Conservation (phyloP, 495 filamentous ascomycete species). For the Penicillium waksmanii region DNA sequence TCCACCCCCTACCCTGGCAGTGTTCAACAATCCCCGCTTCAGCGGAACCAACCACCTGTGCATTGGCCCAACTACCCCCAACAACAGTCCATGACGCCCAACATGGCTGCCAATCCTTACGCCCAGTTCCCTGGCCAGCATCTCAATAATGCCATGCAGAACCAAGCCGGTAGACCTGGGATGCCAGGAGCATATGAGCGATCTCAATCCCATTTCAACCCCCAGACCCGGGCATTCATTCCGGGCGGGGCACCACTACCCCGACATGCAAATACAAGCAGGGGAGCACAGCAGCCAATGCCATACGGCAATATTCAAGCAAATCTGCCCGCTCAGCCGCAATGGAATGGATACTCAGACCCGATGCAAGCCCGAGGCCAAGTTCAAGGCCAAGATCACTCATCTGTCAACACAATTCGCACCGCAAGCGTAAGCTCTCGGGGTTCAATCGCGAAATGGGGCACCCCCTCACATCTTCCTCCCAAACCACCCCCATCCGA, state of each 20-base stretch:
- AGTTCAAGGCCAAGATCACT: slow-evolving; percentile 21
- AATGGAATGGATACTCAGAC: slow-evolving; percentile 46
- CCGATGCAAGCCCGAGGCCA: slow-evolving; percentile 25
- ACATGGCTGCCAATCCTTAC: slow-evolving; percentile 67
- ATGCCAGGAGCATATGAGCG: slow-evolving; percentile 82
- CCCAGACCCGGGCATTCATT: slow-evolving; percentile 87
- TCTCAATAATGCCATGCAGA: slow-evolving; percentile 66
- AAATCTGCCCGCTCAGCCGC: slow-evolving; percentile 32
- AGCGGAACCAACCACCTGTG: slow-evolving; percentile 37
- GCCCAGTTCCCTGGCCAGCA: slow-evolving; percentile 74
- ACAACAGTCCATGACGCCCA: slow-evolving; percentile 38
- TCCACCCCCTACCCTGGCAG: slow-evolving; percentile 39
- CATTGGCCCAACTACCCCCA: slow-evolving; percentile 44
- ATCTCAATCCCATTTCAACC: slow-evolving; percentile 85
- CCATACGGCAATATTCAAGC: slow-evolving; percentile 35
- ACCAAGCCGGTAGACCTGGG: slow-evolving; percentile 61
- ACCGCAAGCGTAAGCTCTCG: slow-evolving; percentile 26
- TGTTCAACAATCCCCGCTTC: slow-evolving; percentile 48
- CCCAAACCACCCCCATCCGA: slow-evolving; percentile 59
- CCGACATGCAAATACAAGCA: slow-evolving; percentile 39
- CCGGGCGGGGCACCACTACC: slow-evolving; percentile 51
- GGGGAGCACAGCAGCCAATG: slow-evolving; percentile 37
- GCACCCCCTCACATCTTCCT: slow-evolving; percentile 56
- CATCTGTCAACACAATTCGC: slow-evolving; percentile 22
- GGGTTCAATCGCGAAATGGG: slow-evolving; percentile 58